Percentiles rank a stretch among this genome's conserved stretches.
Conservation (phyloP, 306 rosid species). For the Pyrus pyrifolia region DNA sequence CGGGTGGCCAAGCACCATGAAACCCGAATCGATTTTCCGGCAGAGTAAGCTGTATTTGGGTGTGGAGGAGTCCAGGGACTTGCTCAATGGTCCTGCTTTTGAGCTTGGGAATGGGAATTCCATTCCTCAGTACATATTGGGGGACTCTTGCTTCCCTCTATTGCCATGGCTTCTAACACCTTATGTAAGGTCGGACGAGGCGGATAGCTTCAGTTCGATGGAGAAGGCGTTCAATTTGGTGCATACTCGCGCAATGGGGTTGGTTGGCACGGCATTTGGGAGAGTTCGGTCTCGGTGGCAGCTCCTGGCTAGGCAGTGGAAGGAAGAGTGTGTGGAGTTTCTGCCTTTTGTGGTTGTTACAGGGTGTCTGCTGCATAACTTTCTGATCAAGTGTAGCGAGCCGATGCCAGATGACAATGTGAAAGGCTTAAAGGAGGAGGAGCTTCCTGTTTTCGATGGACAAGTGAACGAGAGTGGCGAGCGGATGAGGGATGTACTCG, state of each 20-base stretch:
- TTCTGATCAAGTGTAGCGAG: constrained; percentile 55
- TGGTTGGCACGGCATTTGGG: constrained; percentile 45
- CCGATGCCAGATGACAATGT: constrained; percentile 21
- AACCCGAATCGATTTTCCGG: constrained; percentile 47
- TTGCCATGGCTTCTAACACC: constrained; percentile 87
- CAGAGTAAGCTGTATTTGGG: constrained; percentile 57
- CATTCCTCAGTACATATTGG: constrained; percentile 66
- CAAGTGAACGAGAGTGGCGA: constrained; percentile 44
- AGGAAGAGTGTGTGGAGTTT: constrained; percentile 52
- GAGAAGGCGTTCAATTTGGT: constrained; percentile 51
- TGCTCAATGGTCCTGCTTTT: constrained; percentile 44
- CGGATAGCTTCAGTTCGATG: constrained; percentile 36
- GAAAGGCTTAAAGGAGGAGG: constrained; percentile 17
- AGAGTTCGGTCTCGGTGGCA: constrained; percentile 52
- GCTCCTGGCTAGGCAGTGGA: constrained; percentile 62
- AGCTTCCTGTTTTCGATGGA: constrained; percentile 38
- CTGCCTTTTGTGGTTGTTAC: constrained; percentile 64
- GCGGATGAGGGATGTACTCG: constrained; percentile 61
- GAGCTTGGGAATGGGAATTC: constrained; percentile 40
- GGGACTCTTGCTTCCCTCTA: constrained; percentile 69
- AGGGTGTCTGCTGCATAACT: constrained; percentile 75
- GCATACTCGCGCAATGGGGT: constrained; percentile 45
- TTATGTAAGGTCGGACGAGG: constrained; percentile 43
- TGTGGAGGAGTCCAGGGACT: constrained; percentile 53
- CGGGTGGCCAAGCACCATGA: constrained; percentile 71